Evolutionary conservation across 129 eudicot genomes (phyloP).

Genomic region (Helianthus annuus): DNA sequence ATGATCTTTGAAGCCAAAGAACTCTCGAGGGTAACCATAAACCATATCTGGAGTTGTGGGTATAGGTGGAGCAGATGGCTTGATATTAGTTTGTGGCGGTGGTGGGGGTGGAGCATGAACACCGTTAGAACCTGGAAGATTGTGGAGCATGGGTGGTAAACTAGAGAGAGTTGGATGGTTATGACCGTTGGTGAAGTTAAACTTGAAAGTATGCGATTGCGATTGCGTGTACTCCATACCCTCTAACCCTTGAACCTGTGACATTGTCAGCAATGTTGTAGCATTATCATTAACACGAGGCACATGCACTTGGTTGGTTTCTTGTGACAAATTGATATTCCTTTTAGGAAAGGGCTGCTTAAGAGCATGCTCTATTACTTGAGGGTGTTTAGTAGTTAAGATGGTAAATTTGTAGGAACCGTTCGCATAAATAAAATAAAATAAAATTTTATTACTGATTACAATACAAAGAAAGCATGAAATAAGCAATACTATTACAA

Average conservation of each 20-base stretch:
- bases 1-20: background rate
- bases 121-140: background rate
- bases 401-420: background rate
- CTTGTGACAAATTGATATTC: background rate
- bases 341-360: background rate
- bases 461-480: no score
- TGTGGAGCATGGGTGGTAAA: background rate
- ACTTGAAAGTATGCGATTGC: background rate
- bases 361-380: background rate
- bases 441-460: no score
- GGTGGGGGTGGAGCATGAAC: conserved; percentile 1
- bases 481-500: no score
- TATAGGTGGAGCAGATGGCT: background rate
- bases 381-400: background rate
- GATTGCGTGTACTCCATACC: conserved; percentile 12
- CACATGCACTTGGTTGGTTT: background rate
- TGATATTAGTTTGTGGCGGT: background rate
- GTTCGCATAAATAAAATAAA: no score
- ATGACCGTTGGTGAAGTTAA: background rate
- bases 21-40: conserved; percentile 19
- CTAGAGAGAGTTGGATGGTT: background rate
- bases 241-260: conserved; percentile 7
- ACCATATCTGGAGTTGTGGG: conserved; percentile 1
- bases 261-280: background rate
- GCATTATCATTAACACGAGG: background rate